Base-by-base conservation (phyloP, 306 rosid species). In the Sophora flavescens region DNA sequence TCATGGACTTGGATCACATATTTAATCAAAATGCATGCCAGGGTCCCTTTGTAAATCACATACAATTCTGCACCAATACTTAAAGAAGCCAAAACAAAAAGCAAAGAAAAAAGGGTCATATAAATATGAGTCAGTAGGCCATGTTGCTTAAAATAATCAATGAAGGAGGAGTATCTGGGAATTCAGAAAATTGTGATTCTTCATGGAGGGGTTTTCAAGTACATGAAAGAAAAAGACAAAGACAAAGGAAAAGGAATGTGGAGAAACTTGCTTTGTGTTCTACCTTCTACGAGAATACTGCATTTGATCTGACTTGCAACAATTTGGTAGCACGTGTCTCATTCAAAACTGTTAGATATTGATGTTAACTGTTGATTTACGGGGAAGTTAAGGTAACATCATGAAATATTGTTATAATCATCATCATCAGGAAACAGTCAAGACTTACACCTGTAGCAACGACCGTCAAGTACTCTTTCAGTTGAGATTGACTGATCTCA, bases 361-460 rank as follows among this genome's bases (percentile, higher is more conserved):
- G 47, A n/a, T 75, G 68, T 36, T 36, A 66, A 38, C 22, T 59
- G 73, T 57, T 41, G 86, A 74, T 82, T 91, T 51, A 60, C 83
- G 87, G 86, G 30, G 84, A 89, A 77, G 84, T 77, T 84, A 83
- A 87, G 89, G 86, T 63, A 76, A 76, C 73, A 75, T 75, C 4
- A 80, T 41, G 63, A 26, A 42, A 35, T 41, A 14, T 64, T 48
- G 80, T 36, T 71, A 13, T 68, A 64, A 64, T 30, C 3, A 3
- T 22, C 14, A 44, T 72, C 18, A 78, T 66, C 67, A 57, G 5
- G 89, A 87, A 86, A 68, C 14, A 63, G 90, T 89, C 90, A 86
- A 84, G 58, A 81, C 22, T 22, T 22, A 0, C 79, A 80, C 47
- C 5, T 71, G 87, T 76, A 57, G 56, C 45, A 56, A 78, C 62